Base-by-base conservation (phyloP, 495 filamentous ascomycete species). In the Penicillium riverlandense region DNA sequence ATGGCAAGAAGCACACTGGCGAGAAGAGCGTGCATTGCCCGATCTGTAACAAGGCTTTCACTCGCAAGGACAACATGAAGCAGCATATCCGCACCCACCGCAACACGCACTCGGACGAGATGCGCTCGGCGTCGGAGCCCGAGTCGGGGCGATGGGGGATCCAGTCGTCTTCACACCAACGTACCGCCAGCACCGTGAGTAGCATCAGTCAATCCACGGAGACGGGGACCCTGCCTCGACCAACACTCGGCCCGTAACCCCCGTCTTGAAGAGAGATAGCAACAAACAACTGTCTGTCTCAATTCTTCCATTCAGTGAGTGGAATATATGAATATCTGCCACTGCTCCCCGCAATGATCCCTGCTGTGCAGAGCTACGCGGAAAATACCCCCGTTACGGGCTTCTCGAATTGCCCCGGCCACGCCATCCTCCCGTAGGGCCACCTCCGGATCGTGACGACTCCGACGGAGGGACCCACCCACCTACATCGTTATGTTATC, bases 31-130 rank as follows among this genome's bases (percentile, higher is more conserved):
- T 95, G 13, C 76, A 81, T 38, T 97, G 91, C 66, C 83, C 86
- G 0, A 88, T 84, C 45, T 97, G 91, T 71, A 78, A 83, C 62
- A 96, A 96, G 66, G 88, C 88, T 38, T 97, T 97, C 58, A 96
- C 92, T 6, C 82, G 91, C 36, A 89, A 92, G 57, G 91, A 97
- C 68, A 97, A 97, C 67, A 96, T 96, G 87, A 96, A 96, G 72
- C 91, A 97, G 55, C 91, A 97, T 57, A 83, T 88, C 41, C 80
- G 90, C 38, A 97, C 92, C 1, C 91, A 97, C 62, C 64, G 66
- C 30, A 22, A 4, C 22, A 65, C 61, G 0, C 62, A 66, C 38
- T 66, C 64, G 0, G 61, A 71, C 9, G 67, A 70, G 1, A 59
- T 63, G 53, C 59, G 61, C 6, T 55, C 58, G 11, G 49, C 53